Evolutionary conservation across 2,329 filamentous ascomycete genomes (phyloP), one percentile per base, ranked within the genome.

Genomic region (Aspergillus flavus): DNA sequence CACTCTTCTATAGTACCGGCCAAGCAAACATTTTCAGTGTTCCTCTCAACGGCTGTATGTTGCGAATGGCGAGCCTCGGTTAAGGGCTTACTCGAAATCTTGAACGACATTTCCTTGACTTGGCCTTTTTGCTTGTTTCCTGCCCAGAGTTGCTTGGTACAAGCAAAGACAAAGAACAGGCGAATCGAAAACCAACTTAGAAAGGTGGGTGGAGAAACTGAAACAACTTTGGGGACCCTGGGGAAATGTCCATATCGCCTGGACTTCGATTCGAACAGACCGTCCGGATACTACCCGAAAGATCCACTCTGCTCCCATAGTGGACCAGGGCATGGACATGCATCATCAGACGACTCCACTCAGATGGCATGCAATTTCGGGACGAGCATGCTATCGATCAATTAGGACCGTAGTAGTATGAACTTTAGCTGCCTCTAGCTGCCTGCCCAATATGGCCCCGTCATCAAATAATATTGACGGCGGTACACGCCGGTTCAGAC

Each of bases 91-190:
- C 39, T 19, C 19, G 1, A n/a, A 36, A 16, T 16, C 2, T 36
- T 16, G 0, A 16, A 16, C 21, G 4, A n/a, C 9, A 26, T 41
- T 39, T 34, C 52, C 21, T 55, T 21, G 21, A 21, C 30, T 55
- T 55, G 52, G 52, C 52, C n/a, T 19, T n/a, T 55, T 55, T 55
- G 52, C 52, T 55, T 55, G 21, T 55, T 55, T 39, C 6, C 12
- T 55, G 52, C 52, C 52, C 9, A 55, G 52, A 55, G 32, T 39
- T 55, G 52, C 52, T 55, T 55, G 52, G 52, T 39, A 55, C 10
- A 55, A 55, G 52, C n/a, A 55, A 55, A 39, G 32, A 21, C n/a
- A 39, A 10, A 21, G 14, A 3, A 2, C 11, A 14, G 7, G 32
- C 52, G 32, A 55, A 32, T 55, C 9, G 11, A 55, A 2, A 12